Conservation (phyloP, 2,329 filamentous ascomycete species). For the Beauveria sp. region DNA sequence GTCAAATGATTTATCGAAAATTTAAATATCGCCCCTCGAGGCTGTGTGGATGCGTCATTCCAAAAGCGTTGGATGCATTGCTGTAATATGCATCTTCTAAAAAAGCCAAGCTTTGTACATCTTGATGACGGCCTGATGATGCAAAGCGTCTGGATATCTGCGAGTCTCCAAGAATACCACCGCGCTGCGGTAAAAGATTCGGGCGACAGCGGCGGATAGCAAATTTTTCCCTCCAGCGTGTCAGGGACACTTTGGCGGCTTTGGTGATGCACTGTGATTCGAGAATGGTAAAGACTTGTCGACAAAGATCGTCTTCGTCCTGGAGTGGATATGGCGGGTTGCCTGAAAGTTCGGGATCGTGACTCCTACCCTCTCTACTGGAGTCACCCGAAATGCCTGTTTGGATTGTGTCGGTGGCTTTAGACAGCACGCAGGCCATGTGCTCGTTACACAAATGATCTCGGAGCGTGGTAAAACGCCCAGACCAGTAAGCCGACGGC, state of each 20-base stretch:
- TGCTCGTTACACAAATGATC: constrained; percentile 35
- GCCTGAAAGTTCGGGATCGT: neutral
- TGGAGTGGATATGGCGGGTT: constrained; percentile 6
- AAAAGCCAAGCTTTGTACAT: constrained; percentile 1
- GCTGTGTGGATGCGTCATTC: constrained; percentile 6
- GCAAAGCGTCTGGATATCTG: constrained; percentile 24
- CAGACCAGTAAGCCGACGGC: constrained; percentile 51
- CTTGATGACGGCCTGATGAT: constrained; percentile 3
- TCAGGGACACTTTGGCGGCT: constrained; percentile 40
- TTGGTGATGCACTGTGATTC: constrained; percentile 38
- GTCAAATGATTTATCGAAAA: constrained; percentile 11
- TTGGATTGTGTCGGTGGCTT: neutral
- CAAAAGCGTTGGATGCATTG: constrained; percentile 13
- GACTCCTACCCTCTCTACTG: no score
- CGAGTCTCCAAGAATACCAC: constrained; percentile 23
- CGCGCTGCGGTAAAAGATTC: constrained; percentile 32
- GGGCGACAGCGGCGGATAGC: constrained; percentile 33
- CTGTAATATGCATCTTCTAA: constrained; percentile 12
- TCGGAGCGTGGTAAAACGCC: constrained; percentile 50
- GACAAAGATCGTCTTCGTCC: constrained; percentile 35
- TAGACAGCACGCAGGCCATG: constrained; percentile 1
- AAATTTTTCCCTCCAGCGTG: constrained; percentile 42
- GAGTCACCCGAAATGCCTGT: neutral
- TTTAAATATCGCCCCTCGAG: constrained; percentile 11
- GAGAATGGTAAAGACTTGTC: constrained; percentile 39